Evolutionary conservation across 2,329 filamentous ascomycete species (phyloP), one percentile per base, ranked within the genome.

Genomic region (Pseudogymnoascus sp.): DNA sequence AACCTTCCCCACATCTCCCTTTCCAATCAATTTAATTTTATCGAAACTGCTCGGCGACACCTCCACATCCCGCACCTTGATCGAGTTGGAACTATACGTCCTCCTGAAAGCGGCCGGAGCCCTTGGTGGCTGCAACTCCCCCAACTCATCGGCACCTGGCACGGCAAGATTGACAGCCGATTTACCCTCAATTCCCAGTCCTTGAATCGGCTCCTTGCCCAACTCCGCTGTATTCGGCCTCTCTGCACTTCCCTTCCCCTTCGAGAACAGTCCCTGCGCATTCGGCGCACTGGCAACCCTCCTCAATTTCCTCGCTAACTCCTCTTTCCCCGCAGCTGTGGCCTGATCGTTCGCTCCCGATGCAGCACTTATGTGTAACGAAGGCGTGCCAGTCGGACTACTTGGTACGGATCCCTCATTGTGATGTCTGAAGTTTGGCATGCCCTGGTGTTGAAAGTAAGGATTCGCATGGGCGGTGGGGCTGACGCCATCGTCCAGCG

Each of bases 21-120:
- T 99, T 63, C 94, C 94, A 73, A 99, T 97, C 77, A 99, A 83
- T 77, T 99, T 99, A 77, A 99, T 97, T 84, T 99, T 99, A 81
- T 99, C 94, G 71, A 99, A 99, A 74, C 93, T 97, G 66, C 90
- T 83, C 0, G 94, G 94, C 0, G 92, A 90, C 37, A 99, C 94
- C 77, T 99, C 94, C 59, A 99, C 94, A 74, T 96, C 92, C 70
- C 94, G 86, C 68, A 97, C 91, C 78, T 99, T 99, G 81, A 99
- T 99, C 42, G 94, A 97, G 76, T 97, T 99, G 68, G 93, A 97
- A 77, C 94, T 97, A 76, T 99, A 99, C 2, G 94, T 99, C 74
- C 94, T 85, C 71, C 94, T 84, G 78, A 97, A 99, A 18, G 91
- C 86, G 59, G 91, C 81, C 16, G 85, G 82, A 67, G 87, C 84